Evolutionary conservation across 106 monocot genomes (phyloP).

Genomic region (Dioscorea alata): DNA sequence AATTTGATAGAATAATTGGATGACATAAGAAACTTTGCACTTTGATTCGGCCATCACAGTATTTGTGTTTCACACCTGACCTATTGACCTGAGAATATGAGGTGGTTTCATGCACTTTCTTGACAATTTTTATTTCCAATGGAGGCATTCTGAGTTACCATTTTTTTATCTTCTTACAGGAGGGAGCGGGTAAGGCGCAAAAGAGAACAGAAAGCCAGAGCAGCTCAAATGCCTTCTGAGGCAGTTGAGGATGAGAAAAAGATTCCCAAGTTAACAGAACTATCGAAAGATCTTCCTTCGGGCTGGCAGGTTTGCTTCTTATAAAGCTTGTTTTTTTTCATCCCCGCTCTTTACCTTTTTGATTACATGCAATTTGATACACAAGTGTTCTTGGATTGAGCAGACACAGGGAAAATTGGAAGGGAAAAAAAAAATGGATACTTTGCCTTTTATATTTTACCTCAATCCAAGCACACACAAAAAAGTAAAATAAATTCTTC

Average conservation of each 20-base stretch:
- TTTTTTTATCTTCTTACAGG: constrained; percentile 28
- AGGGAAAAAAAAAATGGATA: not conserved
- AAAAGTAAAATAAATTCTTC: not conserved
- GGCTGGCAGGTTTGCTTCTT: constrained; percentile 78
- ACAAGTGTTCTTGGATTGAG: not conserved
- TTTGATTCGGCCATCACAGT: too few relatives aligned
- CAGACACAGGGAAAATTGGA: not conserved
- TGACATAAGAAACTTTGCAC: too few relatives aligned
- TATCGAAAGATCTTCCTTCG: constrained; percentile 77
- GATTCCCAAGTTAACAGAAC: constrained; percentile 59
- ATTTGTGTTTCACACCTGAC: too few relatives aligned
- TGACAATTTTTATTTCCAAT: too few relatives aligned
- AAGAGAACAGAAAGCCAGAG: constrained; percentile 32
- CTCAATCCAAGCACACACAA: not conserved
- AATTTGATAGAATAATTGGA: not conserved
- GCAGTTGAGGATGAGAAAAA: constrained; percentile 32
- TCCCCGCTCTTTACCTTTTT: not conserved
- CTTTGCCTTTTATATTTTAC: not conserved
- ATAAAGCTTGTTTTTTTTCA: not conserved
- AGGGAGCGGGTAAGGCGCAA: constrained; percentile 75
- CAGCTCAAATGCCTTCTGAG: constrained; percentile 19
- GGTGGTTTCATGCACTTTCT: too few relatives aligned
- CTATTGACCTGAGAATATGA: too few relatives aligned
- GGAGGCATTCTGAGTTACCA: too few relatives aligned
- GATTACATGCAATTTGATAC: not conserved